Base-by-base conservation (phyloP, 1,139 yeast genomes). In the Zygosaccharomyces sapae region DNA sequence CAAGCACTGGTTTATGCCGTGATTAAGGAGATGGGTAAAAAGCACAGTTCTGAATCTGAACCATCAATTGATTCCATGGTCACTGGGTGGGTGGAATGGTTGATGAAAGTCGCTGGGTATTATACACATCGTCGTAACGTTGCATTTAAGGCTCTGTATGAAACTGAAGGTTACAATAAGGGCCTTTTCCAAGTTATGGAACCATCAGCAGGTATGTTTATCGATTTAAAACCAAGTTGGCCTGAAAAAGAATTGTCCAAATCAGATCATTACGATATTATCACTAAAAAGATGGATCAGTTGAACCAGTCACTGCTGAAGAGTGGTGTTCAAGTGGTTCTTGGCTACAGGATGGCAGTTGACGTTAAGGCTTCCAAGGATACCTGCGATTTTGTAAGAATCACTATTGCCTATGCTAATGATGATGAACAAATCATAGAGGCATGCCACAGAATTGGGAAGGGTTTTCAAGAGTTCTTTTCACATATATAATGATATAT, bases 151-250 rank as follows among this genome's bases (percentile, higher is more conserved):
- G 58, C 69, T 1, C 48, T 76, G 33, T 55, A 58, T 40, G 61
- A 56, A 2, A 65, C 76, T 1, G 61, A 66, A 10, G 69, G 76
- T 1, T 66, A 46, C 50, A 58, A 66, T 36, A 61, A 68, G 38
- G 70, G 68, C 0, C 70, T 70, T 38, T 63, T 80, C 47, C 68
- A 70, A 10, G 69, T 78, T 4, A 67, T 80, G 50, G 85, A 80
- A 50, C 90, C 94, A 1, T 71, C 73, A 22, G 89, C 90, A 3
- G 95, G 95, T 29, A 86, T 86, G 95, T 86, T 86, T 67, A 77
- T 82, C 38, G 73, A 84, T 56, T 68, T 82, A 25, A 68, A 74
- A 33, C 63, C 84, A 48, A 76, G 77, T 52, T 49, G 53, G 54
- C 45, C 47, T 12, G 16, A 35, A 2, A 10, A 25, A n/a, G 33